Base-by-base conservation (phyloP, 1,284 basidiomycete genomes). In the Sanghuangporus weigelae region DNA sequence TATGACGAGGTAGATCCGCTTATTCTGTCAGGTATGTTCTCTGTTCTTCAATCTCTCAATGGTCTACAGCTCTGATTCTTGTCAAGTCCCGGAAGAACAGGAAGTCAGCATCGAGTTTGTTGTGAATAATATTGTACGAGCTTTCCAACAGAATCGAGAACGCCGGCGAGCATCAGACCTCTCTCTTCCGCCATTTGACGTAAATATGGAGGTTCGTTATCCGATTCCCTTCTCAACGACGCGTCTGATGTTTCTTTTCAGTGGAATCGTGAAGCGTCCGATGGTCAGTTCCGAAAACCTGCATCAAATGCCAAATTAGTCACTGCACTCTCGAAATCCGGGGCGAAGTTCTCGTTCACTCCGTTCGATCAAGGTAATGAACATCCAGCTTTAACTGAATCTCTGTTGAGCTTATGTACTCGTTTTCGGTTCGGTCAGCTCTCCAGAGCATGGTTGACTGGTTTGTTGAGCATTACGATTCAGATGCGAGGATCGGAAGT, bases 231-330 rank as follows among this genome's bases (percentile, higher is more conserved):
- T 11, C 55, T 44, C 38, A 19, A 26, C 21, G 36, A 26, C 19
- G 40, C 8, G 49, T 21, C 31, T 55, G n/a, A 62, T 82, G 81
- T 14, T n/a, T 92, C 90, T 72, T 87, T 16, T 40, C 14, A 66
- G 65, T 66, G 65, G 65, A 63, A 63, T 42, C 57, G 61, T 19
- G 46, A 56, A 46, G 65, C 65, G 35, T 23, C 90, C 2, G 92
- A 96, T 70, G 94, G 94, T 1, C 94, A 96, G 74, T 94, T 88
- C 82, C 88, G 94, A 68, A 96, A 96, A 77, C 93, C 93, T 0
- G 94, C 94, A n/a, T 92, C 91, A 50, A 96, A 96, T 75, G 86
- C 83, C 71, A 95, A 94, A 75, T 78, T 96, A 5, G 72, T 90
- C 39, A 76, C 75, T 23, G 76, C 90, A 48, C 85, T 93, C 26